Evolutionary conservation across 192 early-diverging fungal species (phyloP), one percentile per base, ranked within the genome.

Genomic region (Powellomyces hirtus): DNA sequence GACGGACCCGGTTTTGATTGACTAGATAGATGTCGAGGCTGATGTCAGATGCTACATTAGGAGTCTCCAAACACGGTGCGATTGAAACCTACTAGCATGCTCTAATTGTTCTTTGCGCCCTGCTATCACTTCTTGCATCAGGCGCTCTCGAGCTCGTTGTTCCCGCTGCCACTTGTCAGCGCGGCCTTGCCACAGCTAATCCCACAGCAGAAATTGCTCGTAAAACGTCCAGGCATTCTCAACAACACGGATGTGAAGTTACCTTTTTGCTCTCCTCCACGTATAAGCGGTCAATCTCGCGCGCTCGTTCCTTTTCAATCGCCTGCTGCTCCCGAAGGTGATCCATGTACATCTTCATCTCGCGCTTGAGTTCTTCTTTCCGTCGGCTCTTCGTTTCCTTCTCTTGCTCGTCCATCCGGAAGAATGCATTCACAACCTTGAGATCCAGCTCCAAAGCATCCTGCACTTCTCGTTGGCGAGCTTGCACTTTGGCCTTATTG

Each of bases 161-260:
- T 85, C 80, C 38, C 64, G 68, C 24, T 68, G 55, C 78, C 80
- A 85, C 33, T 80, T 82, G 34, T 85, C 83, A 3, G 78, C 67
- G 18, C 83, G 71, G 3, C 44, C 29, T 40, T 65, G 44, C 83
- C 83, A 85, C 2, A 84, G 50, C 81, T 83, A 13, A n/a, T n/a
- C n/a, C n/a, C n/a, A n/a, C n/a, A n/a, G n/a, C 35, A 29, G 36
- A 4, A 0, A 30, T 10, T n/a, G n/a, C n/a, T n/a, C n/a, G n/a
- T n/a, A n/a, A n/a, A n/a, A n/a, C n/a, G n/a, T n/a, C n/a, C n/a
- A n/a, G n/a, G n/a, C n/a, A n/a, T n/a, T n/a, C n/a, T n/a, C n/a
- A n/a, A n/a, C n/a, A n/a, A n/a, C n/a, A n/a, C n/a, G n/a, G n/a
- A n/a, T n/a, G n/a, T n/a, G n/a, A n/a, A n/a, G n/a, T n/a, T 42